These are phyloP conservation scores for Zelonia costaricensis DNA, from an alignment of 208 protist genomes.

Conservation along the genomic window DNA sequence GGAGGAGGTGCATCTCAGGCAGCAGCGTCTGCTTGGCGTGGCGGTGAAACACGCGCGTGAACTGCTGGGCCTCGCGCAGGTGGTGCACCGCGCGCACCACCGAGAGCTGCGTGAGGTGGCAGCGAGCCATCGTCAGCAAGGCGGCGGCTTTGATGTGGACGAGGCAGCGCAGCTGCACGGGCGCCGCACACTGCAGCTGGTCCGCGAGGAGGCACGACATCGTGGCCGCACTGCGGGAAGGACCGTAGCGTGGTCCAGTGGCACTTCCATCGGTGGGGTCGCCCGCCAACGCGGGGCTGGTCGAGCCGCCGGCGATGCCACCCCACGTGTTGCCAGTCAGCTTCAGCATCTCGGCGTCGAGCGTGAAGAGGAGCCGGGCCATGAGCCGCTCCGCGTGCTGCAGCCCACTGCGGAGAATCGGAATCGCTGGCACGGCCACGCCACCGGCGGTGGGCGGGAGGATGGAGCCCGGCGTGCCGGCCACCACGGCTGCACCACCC, in stretches of 20 bases:
- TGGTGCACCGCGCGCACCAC: slow-evolving; percentile 29
- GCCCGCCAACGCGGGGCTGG: no score
- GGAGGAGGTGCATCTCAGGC: slow-evolving; percentile 48
- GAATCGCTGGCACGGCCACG: slow-evolving; percentile 4
- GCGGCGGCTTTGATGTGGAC: slow-evolving; percentile 55
- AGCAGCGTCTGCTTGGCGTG: slow-evolving; percentile 33
- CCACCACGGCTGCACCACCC: neutral
- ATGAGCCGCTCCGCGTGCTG: slow-evolving; percentile 27
- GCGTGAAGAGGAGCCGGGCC: slow-evolving; percentile 21
- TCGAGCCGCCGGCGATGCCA: neutral
- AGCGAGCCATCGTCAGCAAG: slow-evolving; percentile 39
- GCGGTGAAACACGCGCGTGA: slow-evolving; percentile 43
- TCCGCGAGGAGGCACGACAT: neutral
- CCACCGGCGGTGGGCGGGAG: no score
- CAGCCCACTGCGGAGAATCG: slow-evolving; percentile 13
- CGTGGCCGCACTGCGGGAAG: no score
- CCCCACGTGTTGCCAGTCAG: slow-evolving; percentile 27
- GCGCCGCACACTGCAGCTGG: slow-evolving; percentile 16
- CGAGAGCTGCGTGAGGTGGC: slow-evolving; percentile 43
- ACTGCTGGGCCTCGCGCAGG: slow-evolving; percentile 42
- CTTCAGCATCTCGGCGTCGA: slow-evolving; percentile 29
- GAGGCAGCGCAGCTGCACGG: slow-evolving; percentile 46
- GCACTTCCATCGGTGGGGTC: no score
- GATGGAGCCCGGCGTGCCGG: neutral
- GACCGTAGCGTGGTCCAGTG: no score